Conservation (phyloP, 352 stramenopile genomes). For the Phytophthora capsici region DNA sequence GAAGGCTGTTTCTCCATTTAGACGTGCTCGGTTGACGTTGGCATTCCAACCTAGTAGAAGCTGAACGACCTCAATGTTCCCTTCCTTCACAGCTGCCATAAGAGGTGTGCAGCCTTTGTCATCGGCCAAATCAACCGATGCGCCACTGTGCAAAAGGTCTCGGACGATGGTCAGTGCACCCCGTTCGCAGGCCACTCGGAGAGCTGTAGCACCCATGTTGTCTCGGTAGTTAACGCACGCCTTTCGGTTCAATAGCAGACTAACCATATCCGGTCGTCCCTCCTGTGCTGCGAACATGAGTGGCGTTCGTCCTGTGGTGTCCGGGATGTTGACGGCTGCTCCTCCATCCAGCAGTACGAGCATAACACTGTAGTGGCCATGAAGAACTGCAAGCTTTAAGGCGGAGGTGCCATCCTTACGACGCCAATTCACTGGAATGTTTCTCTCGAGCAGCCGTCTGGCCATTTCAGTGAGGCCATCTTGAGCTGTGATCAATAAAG, state of each 20-base stretch:
- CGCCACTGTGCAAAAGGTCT: slow-evolving; percentile 24
- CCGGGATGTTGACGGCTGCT: slow-evolving; percentile 23
- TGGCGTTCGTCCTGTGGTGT: slow-evolving; percentile 24
- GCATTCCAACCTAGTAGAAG: slow-evolving; percentile 25
- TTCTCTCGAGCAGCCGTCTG: slow-evolving; percentile 21
- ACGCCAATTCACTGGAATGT: slow-evolving; percentile 27
- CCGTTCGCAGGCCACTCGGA: slow-evolving; percentile 27
- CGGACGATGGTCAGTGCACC: slow-evolving; percentile 18
- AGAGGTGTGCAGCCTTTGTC: slow-evolving; percentile 37
- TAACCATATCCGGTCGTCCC: slow-evolving; percentile 20
- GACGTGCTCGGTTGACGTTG: slow-evolving; percentile 19
- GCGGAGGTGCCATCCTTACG: slow-evolving; percentile 21
- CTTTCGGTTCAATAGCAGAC: slow-evolving; percentile 26
- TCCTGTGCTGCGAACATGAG: slow-evolving; percentile 21
- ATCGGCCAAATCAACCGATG: slow-evolving; percentile 28
- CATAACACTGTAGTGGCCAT: slow-evolving; percentile 22
- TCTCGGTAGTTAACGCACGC: slow-evolving; percentile 25
- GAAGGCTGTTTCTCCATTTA: slow-evolving; percentile 25
- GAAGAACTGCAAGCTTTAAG: slow-evolving; percentile 30
- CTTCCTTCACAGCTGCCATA: slow-evolving; percentile 27
- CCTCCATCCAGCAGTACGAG: slow-evolving; percentile 28
- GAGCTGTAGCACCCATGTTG: slow-evolving; percentile 21
- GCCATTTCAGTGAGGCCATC: slow-evolving; percentile 26
- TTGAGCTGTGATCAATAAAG: slow-evolving; percentile 32
- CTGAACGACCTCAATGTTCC: slow-evolving; percentile 20